These are phyloP conservation scores for Exophiala sp. DNA, from an alignment of 2,329 filamentous ascomycete species.

Conservation along the genomic window DNA sequence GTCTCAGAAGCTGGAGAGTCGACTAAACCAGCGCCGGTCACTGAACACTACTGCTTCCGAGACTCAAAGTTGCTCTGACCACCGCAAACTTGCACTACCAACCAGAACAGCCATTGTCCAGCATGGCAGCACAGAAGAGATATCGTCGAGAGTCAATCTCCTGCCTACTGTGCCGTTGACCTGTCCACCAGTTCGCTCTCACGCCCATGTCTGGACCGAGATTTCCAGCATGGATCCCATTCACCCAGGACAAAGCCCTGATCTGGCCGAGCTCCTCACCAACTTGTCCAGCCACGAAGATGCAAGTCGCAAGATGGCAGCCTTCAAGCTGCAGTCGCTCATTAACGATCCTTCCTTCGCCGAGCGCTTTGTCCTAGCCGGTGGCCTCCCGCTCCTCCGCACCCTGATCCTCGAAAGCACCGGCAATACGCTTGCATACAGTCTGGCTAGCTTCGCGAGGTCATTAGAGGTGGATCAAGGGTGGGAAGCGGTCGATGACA, in stretches of 20 bases:
- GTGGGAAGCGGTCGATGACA: conserved; percentile 64
- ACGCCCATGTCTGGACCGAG: conserved; percentile 12
- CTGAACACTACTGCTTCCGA: conserved; percentile 1
- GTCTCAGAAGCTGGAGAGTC: conserved; percentile 3
- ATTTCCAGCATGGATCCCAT: conserved; percentile 18
- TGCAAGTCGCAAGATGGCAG: conserved; percentile 94
- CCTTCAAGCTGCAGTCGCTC: conserved; percentile 92
- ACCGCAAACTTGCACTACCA: conserved; percentile 2
- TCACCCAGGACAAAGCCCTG: conserved; percentile 30
- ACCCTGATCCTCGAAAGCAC: conserved; percentile 76
- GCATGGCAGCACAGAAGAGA: conserved; percentile 13
- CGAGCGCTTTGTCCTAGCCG: conserved; percentile 88
- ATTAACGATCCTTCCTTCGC: conserved; percentile 96
- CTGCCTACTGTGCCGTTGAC: conserved; percentile 12
- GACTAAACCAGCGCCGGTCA: conserved; percentile 5
- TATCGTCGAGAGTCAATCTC: conserved; percentile 2
- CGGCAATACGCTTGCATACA: conserved; percentile 93
- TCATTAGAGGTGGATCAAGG: conserved; percentile 95
- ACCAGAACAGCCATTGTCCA: conserved; percentile 1
- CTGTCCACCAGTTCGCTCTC: conserved; percentile 1
- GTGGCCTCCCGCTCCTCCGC: conserved; percentile 73
- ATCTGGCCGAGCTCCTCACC: conserved; percentile 53
- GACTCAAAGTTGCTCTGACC: conserved; percentile 5
- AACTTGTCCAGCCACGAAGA: conserved; percentile 64
- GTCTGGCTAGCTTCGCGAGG: conserved; percentile 78